Conservation (phyloP, 495 filamentous ascomycete genomes). For the Aspergillus campestris region DNA sequence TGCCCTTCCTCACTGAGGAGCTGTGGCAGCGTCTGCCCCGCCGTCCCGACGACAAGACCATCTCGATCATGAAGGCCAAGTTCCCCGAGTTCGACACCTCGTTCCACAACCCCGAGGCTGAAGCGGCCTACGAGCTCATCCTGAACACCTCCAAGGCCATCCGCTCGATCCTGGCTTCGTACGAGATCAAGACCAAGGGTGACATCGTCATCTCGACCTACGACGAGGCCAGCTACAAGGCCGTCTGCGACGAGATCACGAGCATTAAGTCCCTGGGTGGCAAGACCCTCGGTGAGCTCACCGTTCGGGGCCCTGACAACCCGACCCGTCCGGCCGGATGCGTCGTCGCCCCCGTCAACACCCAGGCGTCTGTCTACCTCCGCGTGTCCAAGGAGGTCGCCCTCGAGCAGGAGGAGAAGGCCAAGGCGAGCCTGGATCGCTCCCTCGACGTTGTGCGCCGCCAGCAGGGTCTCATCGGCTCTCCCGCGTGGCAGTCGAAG, state of each 20-base stretch:
- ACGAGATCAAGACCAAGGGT: constrained; percentile 51
- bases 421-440: constrained; percentile 42
- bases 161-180: constrained; percentile 48
- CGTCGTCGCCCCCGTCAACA: constrained; percentile 59
- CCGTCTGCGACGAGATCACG: constrained; percentile 47
- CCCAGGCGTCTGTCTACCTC: constrained; percentile 60
- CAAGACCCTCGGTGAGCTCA: constrained; percentile 50
- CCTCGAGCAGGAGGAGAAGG: constrained; percentile 56
- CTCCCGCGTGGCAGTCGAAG: constrained; percentile 37
- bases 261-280: constrained; percentile 58
- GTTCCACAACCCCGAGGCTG: constrained; percentile 50
- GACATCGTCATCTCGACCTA: constrained; percentile 53
- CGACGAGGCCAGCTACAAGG: constrained; percentile 45
- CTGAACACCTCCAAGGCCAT: constrained; percentile 48
- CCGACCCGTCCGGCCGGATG: constrained; percentile 56
- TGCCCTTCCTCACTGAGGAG: constrained; percentile 74
- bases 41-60: constrained; percentile 50
- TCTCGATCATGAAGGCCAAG: constrained; percentile 57
- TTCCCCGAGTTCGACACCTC: constrained; percentile 51
- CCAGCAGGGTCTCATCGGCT: constrained; percentile 25
- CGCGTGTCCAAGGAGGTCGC: constrained; percentile 63
- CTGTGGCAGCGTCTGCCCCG: constrained; percentile 73
- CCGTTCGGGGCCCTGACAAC: constrained; percentile 34
- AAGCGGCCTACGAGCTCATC: constrained; percentile 58
- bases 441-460: constrained; percentile 28